Conservation (phyloP, 352 stramenopile genomes). For the Lagenidium sp. region DNA sequence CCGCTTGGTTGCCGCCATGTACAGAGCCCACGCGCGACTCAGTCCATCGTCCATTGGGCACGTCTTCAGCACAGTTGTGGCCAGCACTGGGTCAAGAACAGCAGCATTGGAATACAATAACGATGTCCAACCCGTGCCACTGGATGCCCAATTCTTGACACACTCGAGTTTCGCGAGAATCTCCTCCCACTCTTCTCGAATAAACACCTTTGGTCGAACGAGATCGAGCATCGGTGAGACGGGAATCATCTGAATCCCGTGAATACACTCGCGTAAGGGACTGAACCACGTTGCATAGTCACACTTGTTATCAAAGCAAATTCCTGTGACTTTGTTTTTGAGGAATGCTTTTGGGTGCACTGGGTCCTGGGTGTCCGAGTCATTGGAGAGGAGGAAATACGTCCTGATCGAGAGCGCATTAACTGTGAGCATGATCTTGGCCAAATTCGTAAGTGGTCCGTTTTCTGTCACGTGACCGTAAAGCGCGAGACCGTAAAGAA, state of each 20-base stretch:
- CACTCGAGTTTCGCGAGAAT: slow-evolving; percentile 40
- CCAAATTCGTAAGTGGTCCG: slow-evolving; percentile 18
- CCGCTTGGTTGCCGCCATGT: slow-evolving; percentile 34
- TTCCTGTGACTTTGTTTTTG: slow-evolving; percentile 52
- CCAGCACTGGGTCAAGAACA: slow-evolving; percentile 36
- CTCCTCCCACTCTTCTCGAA: slow-evolving; percentile 51
- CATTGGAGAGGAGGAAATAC: slow-evolving; percentile 58
- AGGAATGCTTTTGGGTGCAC: slow-evolving; percentile 37
- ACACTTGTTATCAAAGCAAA: slow-evolving; percentile 23
- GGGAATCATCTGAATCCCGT: slow-evolving; percentile 72
- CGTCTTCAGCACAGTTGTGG: slow-evolving; percentile 40
- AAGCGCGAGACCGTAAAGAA: slow-evolving; percentile 39
- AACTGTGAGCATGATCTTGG: slow-evolving; percentile 47
- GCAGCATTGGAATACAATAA: slow-evolving; percentile 58
- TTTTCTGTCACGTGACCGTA: slow-evolving; percentile 41
- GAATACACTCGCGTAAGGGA: slow-evolving; percentile 54
- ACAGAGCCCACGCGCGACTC: slow-evolving; percentile 59
- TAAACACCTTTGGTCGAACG: slow-evolving; percentile 40
- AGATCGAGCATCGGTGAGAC: slow-evolving; percentile 51
- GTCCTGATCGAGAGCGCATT: slow-evolving; percentile 53
- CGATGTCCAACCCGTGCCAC: slow-evolving; percentile 16
- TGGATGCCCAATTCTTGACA: slow-evolving; percentile 38
- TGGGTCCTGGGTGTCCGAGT: slow-evolving; percentile 25
- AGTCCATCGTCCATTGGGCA: slow-evolving; percentile 63
- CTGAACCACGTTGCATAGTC: slow-evolving; percentile 75